Evolutionary conservation across 179 eudicot species (phyloP).

Genomic region (Amaranthus tricolor): DNA sequence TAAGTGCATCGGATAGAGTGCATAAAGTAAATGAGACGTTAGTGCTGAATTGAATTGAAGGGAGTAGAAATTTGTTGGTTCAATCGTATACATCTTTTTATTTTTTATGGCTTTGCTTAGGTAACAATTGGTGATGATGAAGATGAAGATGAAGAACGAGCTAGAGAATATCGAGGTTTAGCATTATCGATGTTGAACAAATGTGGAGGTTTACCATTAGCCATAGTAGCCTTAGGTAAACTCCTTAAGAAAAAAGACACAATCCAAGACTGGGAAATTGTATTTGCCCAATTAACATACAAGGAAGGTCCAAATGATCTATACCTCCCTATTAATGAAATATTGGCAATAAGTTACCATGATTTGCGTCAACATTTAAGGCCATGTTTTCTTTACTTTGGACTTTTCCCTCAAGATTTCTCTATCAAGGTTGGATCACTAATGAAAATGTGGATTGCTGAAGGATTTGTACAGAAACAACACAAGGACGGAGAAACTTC

Average conservation of each 20-base stretch:
- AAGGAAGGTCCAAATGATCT: conserved; percentile 7
- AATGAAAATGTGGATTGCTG: conserved; percentile 32
- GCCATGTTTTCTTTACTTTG: conserved; percentile 37
- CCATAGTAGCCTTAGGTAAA: conserved; percentile 29
- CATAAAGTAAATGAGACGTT: no score
- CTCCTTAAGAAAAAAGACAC: conserved; percentile 19
- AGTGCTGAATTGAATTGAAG: no score
- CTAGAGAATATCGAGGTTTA: conserved; percentile 5
- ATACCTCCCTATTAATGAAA: conserved; percentile 22
- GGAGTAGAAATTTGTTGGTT: no score
- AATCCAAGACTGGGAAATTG: conserved; percentile 27
- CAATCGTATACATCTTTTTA: no score
- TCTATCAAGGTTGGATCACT: conserved; percentile 18
- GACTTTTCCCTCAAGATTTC: conserved; percentile 24
- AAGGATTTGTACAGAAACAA: conserved; percentile 25
- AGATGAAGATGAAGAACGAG: background rate
- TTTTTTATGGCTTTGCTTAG: no score
- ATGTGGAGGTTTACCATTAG: conserved; percentile 35
- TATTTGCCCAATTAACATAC: conserved; percentile 15
- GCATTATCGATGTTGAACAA: conserved; percentile 23
- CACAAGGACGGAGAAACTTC: background rate
- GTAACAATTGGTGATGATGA: no score
- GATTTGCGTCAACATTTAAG: conserved; percentile 27
- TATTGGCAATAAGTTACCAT: conserved; percentile 26
- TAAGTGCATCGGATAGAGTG: no score